Conservation (phyloP, 2,329 filamentous ascomycete genomes). For the Fusarium guadeloupense region DNA sequence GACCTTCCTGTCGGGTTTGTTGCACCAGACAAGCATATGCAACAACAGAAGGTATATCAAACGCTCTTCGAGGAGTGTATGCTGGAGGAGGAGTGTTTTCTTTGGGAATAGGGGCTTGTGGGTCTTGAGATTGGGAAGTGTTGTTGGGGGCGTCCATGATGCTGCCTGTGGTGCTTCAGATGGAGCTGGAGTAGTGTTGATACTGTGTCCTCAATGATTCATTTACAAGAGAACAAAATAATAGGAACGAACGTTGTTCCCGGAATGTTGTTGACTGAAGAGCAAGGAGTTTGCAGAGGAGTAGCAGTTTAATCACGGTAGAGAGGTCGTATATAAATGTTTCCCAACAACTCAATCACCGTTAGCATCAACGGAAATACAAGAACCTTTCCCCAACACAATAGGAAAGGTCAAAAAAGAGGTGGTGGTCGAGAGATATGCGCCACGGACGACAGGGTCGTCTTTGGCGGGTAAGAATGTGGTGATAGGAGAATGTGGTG, state of each 20-base stretch:
- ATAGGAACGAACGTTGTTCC: too few species aligned
- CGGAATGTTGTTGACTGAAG: too few species aligned
- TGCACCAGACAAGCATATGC: slow-evolving; percentile 20
- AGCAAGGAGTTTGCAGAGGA: too few species aligned
- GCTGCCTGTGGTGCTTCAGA: neutral
- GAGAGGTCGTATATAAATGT: slow-evolving; percentile 23
- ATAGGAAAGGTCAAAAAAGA: slow-evolving; percentile 25
- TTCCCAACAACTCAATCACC: slow-evolving; percentile 13
- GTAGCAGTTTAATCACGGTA: slow-evolving; percentile 1
- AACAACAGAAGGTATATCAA: slow-evolving; percentile 26
- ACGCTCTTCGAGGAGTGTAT: slow-evolving; percentile 40
- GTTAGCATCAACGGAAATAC: slow-evolving; percentile 22
- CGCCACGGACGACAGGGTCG: slow-evolving; percentile 28
- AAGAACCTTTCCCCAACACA: slow-evolving; percentile 26
- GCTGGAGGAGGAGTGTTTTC: slow-evolving; percentile 44
- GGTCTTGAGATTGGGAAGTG: slow-evolving; percentile 22
- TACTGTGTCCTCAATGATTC: too few species aligned
- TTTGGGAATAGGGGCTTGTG: slow-evolving; percentile 33
- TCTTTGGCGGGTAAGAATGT: slow-evolving; percentile 9
- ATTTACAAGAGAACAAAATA: too few species aligned
- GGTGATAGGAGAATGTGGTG: slow-evolving; percentile 10
- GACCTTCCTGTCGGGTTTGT: slow-evolving; percentile 10
- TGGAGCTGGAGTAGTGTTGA: too few species aligned
- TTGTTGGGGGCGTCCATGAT: slow-evolving; percentile 31
- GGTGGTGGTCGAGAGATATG: slow-evolving; percentile 33